Evolutionary conservation across 306 rosid genomes (phyloP).

Genomic region (Acmispon strigosus): DNA sequence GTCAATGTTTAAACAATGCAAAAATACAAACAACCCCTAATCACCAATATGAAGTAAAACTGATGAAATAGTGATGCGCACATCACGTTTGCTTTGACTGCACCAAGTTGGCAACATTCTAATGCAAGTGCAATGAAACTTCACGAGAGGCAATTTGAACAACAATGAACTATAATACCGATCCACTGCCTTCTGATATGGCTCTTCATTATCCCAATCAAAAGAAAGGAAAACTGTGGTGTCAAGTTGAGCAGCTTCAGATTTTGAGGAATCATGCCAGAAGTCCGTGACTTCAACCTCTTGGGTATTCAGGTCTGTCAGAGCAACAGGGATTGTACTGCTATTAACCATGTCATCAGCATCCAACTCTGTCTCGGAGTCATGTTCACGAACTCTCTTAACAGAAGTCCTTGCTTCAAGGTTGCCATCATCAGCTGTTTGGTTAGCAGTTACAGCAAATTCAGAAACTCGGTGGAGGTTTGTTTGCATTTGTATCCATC

Average conservation of each 20-base stretch:
- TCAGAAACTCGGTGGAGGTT: slow-evolving; percentile 98
- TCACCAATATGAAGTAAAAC: slow-evolving; percentile 6
- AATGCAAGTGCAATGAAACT: slow-evolving; percentile 18
- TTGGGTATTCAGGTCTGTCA: slow-evolving; percentile 45
- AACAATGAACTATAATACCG: slow-evolving; percentile 48
- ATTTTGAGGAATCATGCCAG: slow-evolving; percentile 59
- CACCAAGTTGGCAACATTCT: slow-evolving; percentile 10
- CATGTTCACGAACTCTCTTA: slow-evolving; percentile 84
- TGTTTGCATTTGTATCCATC: slow-evolving; percentile 99
- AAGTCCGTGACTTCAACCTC: slow-evolving; percentile 45
- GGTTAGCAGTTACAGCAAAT: slow-evolving; percentile 71
- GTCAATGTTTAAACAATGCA: no score
- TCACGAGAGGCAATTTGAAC: background rate
- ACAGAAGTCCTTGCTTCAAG: slow-evolving; percentile 63
- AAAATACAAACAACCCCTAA: background rate
- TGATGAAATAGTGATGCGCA: background rate
- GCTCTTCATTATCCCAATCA: slow-evolving; percentile 96
- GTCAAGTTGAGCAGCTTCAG: slow-evolving; percentile 69
- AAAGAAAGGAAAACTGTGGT: slow-evolving; percentile 79
- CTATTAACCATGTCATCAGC: slow-evolving; percentile 67
- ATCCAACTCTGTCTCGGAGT: slow-evolving; percentile 78
- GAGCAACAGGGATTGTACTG: slow-evolving; percentile 42
- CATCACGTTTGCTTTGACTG: slow-evolving; percentile 3
- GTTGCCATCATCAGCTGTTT: slow-evolving; percentile 42
- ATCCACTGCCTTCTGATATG: slow-evolving; percentile 82